Base-by-base conservation (phyloP, 129 eudicot species). In the Tagetes patula region DNA sequence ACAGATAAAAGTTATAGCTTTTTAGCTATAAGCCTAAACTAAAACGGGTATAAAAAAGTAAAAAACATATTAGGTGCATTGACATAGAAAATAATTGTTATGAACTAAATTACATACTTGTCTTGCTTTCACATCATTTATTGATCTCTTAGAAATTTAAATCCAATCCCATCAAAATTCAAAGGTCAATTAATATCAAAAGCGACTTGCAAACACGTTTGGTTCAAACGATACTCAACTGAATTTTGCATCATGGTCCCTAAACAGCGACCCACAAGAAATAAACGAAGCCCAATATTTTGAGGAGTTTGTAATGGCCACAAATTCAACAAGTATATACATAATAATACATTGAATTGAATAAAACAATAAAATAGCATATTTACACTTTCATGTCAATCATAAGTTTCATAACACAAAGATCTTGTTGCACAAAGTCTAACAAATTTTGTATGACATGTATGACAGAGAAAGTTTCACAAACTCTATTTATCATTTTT, bases 111-210 rank as follows among this genome's bases (percentile, higher is more conserved):
- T 1, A 14, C 12, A 48, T n/a, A 72, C 14, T 13, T 72, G 43
- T 58, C 59, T 39, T 42, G 58, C 6, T 42, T 59, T 72, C 48
- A 73, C 60, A 61, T 73, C 61, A 73, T 73, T 61, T 58, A 34
- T 60, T 73, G 49, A 46, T 45, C n/a, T 61, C 3, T 73, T 45
- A 48, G 47, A 61, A 45, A 36, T 11, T 5, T 45, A 73, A 13
- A 6, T 61, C 33, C 60, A 46, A 8, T 64, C 1, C 49, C 68
- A 14, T 73, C 61, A 1, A 61, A 60, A 3, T 60, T 61, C 70
- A 73, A 73, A 20, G 27, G 27, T 20, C 27, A 20, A 20, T 20
- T 20, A 20, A 32, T 60, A 60, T 4, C 39, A 34, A 60, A 34
- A 13, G 42, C 67, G 37, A 61, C 45, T 36, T 1, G 9, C 67